Percentiles rank a stretch among this genome's conserved stretches.
Conservation (phyloP, 1,284 basidiomycete genomes). For the Golubevia sp. region DNA sequence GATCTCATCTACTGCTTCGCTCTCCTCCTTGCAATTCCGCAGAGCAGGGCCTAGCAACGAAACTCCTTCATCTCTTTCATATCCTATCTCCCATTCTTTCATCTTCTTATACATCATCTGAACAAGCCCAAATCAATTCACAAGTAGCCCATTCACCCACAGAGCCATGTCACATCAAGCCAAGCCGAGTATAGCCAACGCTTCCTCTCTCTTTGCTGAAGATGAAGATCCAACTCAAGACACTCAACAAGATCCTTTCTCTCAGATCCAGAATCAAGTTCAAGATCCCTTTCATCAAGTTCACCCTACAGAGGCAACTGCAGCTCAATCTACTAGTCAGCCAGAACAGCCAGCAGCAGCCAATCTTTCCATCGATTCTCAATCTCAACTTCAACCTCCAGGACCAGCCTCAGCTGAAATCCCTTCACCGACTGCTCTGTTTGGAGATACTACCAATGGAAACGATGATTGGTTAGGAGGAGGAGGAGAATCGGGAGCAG, state of each 20-base stretch:
- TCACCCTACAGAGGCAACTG: neutral
- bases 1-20: no score
- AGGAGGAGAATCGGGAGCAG: neutral
- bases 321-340: neutral
- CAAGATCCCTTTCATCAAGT: constrained; percentile 10
- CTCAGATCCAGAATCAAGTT: constrained; percentile 18
- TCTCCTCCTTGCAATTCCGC: no score
- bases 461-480: neutral
- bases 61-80: no score
- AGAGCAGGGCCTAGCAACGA: no score
- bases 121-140: no score
- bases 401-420: neutral
- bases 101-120: no score
- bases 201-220: constrained; percentile 39
- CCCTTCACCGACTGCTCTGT: neutral
- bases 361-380: neutral
- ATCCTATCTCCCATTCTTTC: no score
- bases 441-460: neutral
- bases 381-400: constrained; percentile 12
- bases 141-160: no score
- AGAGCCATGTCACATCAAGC: constrained; percentile 19
- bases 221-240: constrained; percentile 16
- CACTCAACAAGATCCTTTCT: constrained; percentile 23
- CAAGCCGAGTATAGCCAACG: constrained; percentile 41
- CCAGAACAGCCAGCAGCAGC: neutral